Base-by-base conservation (phyloP, 257 asterid species). In the Lantana camara region DNA sequence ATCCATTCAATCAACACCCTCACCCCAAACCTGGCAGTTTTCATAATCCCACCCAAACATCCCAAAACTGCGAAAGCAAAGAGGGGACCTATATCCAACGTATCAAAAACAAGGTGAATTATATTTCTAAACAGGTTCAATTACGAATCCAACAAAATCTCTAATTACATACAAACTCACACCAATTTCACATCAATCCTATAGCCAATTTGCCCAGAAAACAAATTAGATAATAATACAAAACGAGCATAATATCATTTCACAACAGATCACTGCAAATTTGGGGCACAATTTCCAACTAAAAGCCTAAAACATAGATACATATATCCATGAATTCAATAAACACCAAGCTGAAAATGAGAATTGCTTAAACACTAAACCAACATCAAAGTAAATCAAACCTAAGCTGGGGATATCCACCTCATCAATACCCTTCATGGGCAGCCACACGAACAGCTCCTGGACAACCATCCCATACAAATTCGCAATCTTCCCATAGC, bases 371-470 rank as follows among this genome's bases (percentile, higher is more conserved):
- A 61, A 84, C 59, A 87, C 91, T 51, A 87, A 82, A 14, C 95
- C 96, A 1, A 78, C 97, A 52, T 92, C 97, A 51, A 89, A 92
- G 67, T 89, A 92, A 72, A 92, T 89, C 90, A 92, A 79, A 1
- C 98, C 97, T 29, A 97, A 83, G 76, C 93, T 85, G 4, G 97
- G 97, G 45, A 87, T 49, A 71, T 89, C 97, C 32, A 92, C 97
- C 69, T 70, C 81, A 4, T 32, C 37, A 34, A 92, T 85, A 22
- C 71, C 75, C 69, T 85, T 82, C 11, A 92, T 96, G 10, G 97
- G 89, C 24, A 92, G 77, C 98, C 98, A 92, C 7, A 92, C 80
- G 32, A 92, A 92, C 17, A 92, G 79, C 21, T 92, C 98, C 78
- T 87, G 79, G 1, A 96, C 83, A 0, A 96, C 78, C 9, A 92